Evolutionary conservation across 176 grass and related monocot species (phyloP).

Genomic region (Rhipidocladum racemiflorum): DNA sequence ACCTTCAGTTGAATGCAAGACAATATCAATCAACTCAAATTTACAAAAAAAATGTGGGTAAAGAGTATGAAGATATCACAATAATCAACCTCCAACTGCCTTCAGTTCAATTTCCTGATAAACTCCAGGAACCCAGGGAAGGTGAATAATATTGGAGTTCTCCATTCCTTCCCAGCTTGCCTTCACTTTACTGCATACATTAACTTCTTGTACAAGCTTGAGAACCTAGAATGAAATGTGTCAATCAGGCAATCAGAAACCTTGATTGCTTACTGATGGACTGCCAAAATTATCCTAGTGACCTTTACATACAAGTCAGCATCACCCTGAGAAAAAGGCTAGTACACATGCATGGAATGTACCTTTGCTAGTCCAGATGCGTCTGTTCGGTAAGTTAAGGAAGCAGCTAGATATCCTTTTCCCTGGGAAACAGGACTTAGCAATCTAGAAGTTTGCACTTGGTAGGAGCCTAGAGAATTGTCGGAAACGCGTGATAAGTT

Average conservation of each 20-base stretch:
- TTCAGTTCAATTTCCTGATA: slow-evolving; percentile 69
- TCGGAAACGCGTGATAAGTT: slow-evolving; percentile 47
- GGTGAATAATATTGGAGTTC: slow-evolving; percentile 49
- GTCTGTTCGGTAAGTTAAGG: slow-evolving; percentile 52
- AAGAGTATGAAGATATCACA: slow-evolving; percentile 33
- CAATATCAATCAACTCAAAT: slow-evolving; percentile 35
- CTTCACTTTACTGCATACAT: slow-evolving; percentile 88
- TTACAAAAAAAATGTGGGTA: slow-evolving; percentile 27
- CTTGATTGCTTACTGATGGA: background rate
- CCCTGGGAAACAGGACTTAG: slow-evolving; percentile 63
- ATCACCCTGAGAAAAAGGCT: background rate
- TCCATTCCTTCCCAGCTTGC: slow-evolving; percentile 54
- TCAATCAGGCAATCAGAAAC: slow-evolving; percentile 42
- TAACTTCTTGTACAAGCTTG: slow-evolving; percentile 73
- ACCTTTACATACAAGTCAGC: slow-evolving; percentile 2
- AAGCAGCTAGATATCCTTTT: slow-evolving; percentile 69
- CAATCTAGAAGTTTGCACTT: slow-evolving; percentile 67
- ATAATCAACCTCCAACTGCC: slow-evolving; percentile 71
- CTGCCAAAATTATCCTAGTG: background rate
- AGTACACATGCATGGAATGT: slow-evolving; percentile 20
- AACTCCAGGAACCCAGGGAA: slow-evolving; percentile 87
- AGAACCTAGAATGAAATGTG: slow-evolving; percentile 61
- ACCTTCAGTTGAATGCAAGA: slow-evolving; percentile 53
- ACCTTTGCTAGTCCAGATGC: slow-evolving; percentile 64
- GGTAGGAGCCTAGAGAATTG: slow-evolving; percentile 31